Evolutionary conservation across 2,329 filamentous ascomycete genomes (phyloP).

Genomic region (Calonectria montana): DNA sequence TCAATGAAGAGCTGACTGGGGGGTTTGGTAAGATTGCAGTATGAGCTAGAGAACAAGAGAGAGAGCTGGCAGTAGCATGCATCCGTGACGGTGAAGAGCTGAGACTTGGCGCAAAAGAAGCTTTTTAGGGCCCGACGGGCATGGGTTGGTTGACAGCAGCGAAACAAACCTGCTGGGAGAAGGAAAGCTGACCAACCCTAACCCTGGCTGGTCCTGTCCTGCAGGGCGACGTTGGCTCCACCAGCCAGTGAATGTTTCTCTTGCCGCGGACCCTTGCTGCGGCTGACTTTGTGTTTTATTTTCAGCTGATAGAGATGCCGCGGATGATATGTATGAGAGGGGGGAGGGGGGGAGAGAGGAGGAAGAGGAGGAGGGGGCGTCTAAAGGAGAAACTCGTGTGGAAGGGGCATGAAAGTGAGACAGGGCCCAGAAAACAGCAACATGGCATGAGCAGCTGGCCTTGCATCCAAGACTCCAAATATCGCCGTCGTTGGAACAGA

Average conservation of each 20-base stretch:
- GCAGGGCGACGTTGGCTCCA: background rate
- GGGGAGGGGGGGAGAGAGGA: background rate
- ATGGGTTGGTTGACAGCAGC: background rate
- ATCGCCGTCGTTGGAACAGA: background rate
- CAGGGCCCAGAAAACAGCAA: background rate
- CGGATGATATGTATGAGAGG: background rate
- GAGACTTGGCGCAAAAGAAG: slow-evolving; percentile 4
- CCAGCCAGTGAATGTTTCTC: background rate
- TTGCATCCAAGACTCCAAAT: background rate
- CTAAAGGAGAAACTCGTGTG: background rate
- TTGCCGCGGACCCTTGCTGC: slow-evolving; percentile 3
- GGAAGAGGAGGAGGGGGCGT: background rate
- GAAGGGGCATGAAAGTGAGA: background rate
- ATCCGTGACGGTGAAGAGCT: background rate
- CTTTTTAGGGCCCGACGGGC: background rate
- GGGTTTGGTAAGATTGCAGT: background rate
- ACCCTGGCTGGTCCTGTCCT: background rate
- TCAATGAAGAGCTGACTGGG: background rate
- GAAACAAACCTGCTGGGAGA: background rate
- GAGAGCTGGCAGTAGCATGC: background rate
- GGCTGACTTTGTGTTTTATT: slow-evolving; percentile 1
- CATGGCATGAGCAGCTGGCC: background rate
- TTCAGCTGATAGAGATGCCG: slow-evolving; percentile 4
- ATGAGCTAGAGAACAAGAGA: background rate
- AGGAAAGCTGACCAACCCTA: slow-evolving; percentile 2